A percentile compares a stretch with the other conserved stretches of the same genome.
phyloP scores from a whole-genome alignment of 2,329 filamentous ascomycete genomes.

The Pseudogymnoascus pannorum region DNA sequence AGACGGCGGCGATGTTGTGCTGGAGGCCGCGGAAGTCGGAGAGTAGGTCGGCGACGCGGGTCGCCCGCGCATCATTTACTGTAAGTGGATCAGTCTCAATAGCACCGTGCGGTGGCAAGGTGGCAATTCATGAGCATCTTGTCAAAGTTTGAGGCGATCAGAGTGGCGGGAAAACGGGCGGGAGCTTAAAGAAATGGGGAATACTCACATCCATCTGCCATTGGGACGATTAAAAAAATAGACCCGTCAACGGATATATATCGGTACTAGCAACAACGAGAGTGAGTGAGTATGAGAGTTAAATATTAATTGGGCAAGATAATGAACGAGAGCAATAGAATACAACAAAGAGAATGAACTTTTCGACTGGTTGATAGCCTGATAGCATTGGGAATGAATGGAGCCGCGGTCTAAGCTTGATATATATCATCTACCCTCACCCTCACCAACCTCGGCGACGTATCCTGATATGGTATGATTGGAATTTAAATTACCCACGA shows the following conservation, averaged over 20 bases:
- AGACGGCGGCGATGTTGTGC: slow-evolving; percentile 52
- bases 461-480: slow-evolving; percentile 7
- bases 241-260: slow-evolving; percentile 6
- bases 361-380: slow-evolving; percentile 8
- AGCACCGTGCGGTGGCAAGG: background rate
- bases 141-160: background rate
- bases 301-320: slow-evolving; percentile 15
- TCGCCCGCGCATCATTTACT: slow-evolving; percentile 55
- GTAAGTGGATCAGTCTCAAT: slow-evolving; percentile 15
- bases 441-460: slow-evolving; percentile 6
- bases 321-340: slow-evolving; percentile 13
- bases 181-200: slow-evolving; percentile 4
- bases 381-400: background rate
- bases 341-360: slow-evolving; percentile 9
- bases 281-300: slow-evolving; percentile 10
- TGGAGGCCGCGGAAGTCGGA: slow-evolving; percentile 55
- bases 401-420: slow-evolving; percentile 3
- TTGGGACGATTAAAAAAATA: slow-evolving; percentile 17
- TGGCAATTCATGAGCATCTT: slow-evolving; percentile 5
- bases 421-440: slow-evolving; percentile 4
- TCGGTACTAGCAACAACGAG: background rate
- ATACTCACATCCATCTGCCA: slow-evolving; percentile 29
- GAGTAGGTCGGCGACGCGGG: slow-evolving; percentile 54
- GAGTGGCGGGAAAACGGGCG: slow-evolving; percentile 8
- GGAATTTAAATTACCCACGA: slow-evolving; percentile 4